Base-by-base conservation (phyloP, 148 eudicot genomes). In the Rhododendron williamsianum region DNA sequence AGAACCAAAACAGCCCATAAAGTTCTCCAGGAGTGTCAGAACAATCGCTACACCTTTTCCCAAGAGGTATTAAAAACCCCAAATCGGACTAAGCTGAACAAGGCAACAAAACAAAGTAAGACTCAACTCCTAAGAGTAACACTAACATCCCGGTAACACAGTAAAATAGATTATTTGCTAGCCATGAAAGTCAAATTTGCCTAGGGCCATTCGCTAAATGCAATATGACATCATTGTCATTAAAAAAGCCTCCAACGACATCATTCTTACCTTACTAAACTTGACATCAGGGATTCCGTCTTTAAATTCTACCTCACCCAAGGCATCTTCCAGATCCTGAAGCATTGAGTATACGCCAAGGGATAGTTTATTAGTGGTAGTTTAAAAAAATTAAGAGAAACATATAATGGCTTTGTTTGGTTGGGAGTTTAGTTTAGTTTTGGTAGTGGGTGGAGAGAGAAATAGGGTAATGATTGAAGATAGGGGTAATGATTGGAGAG, bases 261-360 rank as follows among this genome's bases (percentile, higher is more conserved):
- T 41, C 13, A 81, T 83, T 77, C 89, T 88, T 88, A 97, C 99
- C 95, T 93, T 90, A 88, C 99, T 97, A 85, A 97, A 97, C 91
- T 95, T 95, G 86, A 95, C 91, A 89, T 97, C 95, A 76, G 98
- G 99, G 49, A 97, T 92, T 87, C 98, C 98, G 82, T 93, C 91
- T 84, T 87, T 92, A 72, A 90, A 89, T 85, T 94, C 92, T 74
- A 97, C 94, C 87, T 91, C 96, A 38, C 95, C 98, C 85, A 97
- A 87, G 83, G 94, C 89, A 87, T 91, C 91, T 89, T 97, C 98
- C 88, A 97, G 88, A 85, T 97, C 99, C 99, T 97, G 91, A 85
- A 87, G 87, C 79, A 85, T 30, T 86, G 51, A 80, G 25, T 67
- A 18, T 43, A 27, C 6, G 7, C 45, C 33, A 41, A 56, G 38